Percentiles rank a stretch among this genome's conserved stretches.
These are phyloP conservation scores for Eucalyptus tenuipes DNA, from an alignment of 345 rosid species.

Conservation along the genomic window DNA sequence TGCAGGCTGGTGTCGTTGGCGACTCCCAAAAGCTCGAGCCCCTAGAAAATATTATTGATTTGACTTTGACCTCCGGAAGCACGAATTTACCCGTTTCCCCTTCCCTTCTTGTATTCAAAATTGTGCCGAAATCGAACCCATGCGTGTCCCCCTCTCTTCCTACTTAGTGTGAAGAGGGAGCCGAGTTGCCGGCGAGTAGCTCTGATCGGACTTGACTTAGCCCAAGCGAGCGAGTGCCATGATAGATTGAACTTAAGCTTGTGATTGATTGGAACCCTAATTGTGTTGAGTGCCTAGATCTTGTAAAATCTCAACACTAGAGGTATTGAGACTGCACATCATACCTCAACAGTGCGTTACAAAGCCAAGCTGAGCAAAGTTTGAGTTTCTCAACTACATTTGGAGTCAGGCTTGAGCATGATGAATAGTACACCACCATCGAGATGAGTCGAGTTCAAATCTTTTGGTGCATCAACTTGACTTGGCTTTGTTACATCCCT, in stretches of 20 bases:
- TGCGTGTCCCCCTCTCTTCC: background rate
- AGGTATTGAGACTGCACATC: background rate
- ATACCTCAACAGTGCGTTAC: rapidly evolving
- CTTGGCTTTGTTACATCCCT: background rate
- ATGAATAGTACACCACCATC: rapidly evolving
- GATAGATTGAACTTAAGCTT: background rate
- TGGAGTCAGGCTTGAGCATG: background rate
- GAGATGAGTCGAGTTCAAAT: rapidly evolving
- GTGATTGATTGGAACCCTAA: rapidly evolving
- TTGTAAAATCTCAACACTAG: background rate
- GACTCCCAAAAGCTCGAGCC: background rate
- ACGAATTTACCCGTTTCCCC: background rate
- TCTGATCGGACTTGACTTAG: background rate
- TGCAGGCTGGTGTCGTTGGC: background rate
- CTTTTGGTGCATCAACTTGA: rapidly evolving
- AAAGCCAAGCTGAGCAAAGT: rapidly evolving
- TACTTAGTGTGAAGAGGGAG: background rate
- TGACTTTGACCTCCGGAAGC: background rate
- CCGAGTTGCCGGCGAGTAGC: background rate
- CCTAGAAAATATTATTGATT: background rate
- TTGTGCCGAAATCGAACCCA: background rate
- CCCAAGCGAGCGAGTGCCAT: rapidly evolving
- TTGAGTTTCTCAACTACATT: background rate
- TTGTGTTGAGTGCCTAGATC: background rate
- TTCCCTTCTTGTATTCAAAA: background rate